phyloP scores from a whole-genome alignment of 2,329 filamentous ascomycete species.

The Xylaria sp. region DNA sequence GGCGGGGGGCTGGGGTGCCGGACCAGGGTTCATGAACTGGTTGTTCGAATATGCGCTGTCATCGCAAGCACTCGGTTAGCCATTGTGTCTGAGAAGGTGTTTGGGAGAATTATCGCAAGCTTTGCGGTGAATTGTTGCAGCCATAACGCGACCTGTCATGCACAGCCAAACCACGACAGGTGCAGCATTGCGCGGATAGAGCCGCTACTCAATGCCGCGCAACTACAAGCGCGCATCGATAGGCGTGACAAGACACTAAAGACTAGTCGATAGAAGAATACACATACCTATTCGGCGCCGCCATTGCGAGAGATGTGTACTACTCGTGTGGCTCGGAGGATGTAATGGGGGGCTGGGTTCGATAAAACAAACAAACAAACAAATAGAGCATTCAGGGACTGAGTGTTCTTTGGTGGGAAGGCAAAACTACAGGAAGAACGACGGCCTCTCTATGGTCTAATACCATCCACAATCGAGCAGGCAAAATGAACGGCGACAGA shows the following conservation, averaged over 20 bases:
- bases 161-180: background rate
- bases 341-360: conserved; percentile 1
- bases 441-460: conserved; percentile 18
- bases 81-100: conserved; percentile 1
- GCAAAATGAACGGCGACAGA: conserved; percentile 2
- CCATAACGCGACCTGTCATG: background rate
- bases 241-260: background rate
- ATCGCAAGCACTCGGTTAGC: conserved; percentile 10
- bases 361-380: conserved; percentile 2
- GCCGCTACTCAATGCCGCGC: background rate
- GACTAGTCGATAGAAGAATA: conserved; percentile 7
- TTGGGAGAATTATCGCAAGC: background rate
- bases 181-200: conserved; percentile 5
- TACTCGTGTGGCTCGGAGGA: conserved; percentile 2
- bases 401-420: conserved; percentile 21
- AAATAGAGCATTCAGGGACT: conserved; percentile 16
- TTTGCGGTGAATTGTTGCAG: background rate
- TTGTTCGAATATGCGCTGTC: conserved; percentile 52
- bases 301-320: conserved; percentile 21
- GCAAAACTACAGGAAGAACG: conserved; percentile 14
- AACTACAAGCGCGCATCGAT: background rate
- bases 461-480: conserved; percentile 5
- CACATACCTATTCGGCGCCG: conserved; percentile 29
- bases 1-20: conserved; percentile 82
- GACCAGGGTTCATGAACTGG: conserved; percentile 94